These are phyloP conservation scores for Xylaria intraflava DNA, from an alignment of 495 filamentous ascomycete genomes.

Conservation along the genomic window DNA sequence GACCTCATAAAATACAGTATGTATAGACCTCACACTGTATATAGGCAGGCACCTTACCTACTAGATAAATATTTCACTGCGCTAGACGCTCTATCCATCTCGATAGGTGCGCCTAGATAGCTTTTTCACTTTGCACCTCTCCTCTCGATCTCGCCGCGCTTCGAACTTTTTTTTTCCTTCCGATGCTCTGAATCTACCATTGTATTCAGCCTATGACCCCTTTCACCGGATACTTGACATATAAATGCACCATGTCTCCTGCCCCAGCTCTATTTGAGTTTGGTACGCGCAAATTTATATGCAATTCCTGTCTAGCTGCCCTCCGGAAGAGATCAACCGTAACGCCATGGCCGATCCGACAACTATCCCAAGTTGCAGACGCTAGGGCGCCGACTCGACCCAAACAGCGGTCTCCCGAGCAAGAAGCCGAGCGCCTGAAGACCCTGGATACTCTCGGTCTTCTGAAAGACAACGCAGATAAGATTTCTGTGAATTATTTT, in stretches of 20 bases:
- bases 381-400: constrained; percentile 6
- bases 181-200: neutral
- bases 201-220: neutral
- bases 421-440: constrained; percentile 23
- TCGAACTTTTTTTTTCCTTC: neutral
- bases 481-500: constrained; percentile 34
- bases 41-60: no score
- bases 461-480: neutral
- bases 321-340: constrained; percentile 16
- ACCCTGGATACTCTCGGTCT: constrained; percentile 19
- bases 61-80: no score
- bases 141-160: neutral
- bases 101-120: no score
- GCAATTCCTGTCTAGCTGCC: constrained; percentile 29
- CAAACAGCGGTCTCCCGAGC: constrained; percentile 15
- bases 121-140: no score
- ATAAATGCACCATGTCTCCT: constrained; percentile 28
- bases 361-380: constrained; percentile 17
- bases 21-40: no score
- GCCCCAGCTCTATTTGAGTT: constrained; percentile 21
- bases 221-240: neutral
- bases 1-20: no score
- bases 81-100: no score
- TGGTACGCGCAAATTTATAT: constrained; percentile 28
- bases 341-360: constrained; percentile 23